Base-by-base conservation (phyloP, 331 rosid species). In the Cydonia oblonga region DNA sequence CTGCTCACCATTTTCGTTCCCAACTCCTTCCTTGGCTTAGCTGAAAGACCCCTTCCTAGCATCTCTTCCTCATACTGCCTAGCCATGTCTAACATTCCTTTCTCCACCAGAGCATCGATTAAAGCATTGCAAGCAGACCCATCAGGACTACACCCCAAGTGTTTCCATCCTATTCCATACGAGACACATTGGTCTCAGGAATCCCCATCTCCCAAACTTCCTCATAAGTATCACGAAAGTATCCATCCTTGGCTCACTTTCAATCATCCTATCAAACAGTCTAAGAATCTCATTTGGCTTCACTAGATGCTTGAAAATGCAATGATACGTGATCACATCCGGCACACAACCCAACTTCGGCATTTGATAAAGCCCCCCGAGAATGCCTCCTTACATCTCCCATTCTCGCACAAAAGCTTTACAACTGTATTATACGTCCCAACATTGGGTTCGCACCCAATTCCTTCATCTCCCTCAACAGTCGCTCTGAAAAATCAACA, bases 161-260 rank as follows among this genome's bases (percentile, higher is more conserved):
- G 84, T 80, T 67, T 85, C 79, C 97, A 91, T 86, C 81, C 74
- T 89, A 69, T 88, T 77, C 97, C 98, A 93, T 63, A 89, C 82
- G 5, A 85, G 16, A 72, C 88, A 86, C 70, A 89, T 89, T 13
- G 90, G 90, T 49, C 97, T 77, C n/a, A 91, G 90, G 81, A 91
- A 93, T 16, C 96, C 98, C 98, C 96, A 89, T 74, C 96, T 85
- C 64, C 89, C 91, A 80, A 91, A 91, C 79, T 88, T 89, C 86
- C 86, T 85, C 82, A 93, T 80, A 60, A 93, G 88, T 96, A 93
- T 86, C 76, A 93, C 96, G 52, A 80, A 89, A 0, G 98, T 93
- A 57, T 91, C 97, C 86, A 79, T 76, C 26, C 80, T 74, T 1
- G 97, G 98, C 4, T 81, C 1, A 58, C 84, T 82, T 23, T 69